Conservation (phyloP, 176 grass and related monocot genomes). For the Raddia guianensis region DNA sequence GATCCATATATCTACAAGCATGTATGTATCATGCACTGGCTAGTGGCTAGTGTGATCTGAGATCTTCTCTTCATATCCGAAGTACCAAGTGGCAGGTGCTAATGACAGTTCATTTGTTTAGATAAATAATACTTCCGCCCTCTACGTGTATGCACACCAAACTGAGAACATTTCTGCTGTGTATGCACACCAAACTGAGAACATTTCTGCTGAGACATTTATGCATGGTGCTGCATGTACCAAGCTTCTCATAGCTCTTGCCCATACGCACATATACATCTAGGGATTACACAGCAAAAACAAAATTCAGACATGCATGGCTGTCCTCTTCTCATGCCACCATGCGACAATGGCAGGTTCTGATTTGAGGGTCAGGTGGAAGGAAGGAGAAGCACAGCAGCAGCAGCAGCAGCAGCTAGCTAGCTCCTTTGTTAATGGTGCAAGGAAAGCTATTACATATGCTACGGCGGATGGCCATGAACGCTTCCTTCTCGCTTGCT, state of each 20-base stretch:
- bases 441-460: not conserved
- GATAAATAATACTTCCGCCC: too few relatives aligned
- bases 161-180: too few relatives aligned
- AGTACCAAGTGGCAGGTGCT: not conserved
- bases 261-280: not conserved
- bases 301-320: not conserved
- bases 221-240: not conserved
- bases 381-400: not conserved
- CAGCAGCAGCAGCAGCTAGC: not conserved
- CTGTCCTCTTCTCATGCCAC: not conserved
- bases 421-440: not conserved
- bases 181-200: too few relatives aligned
- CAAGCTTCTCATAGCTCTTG: not conserved
- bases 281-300: not conserved
- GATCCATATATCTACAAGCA: not conserved
- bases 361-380: not conserved
- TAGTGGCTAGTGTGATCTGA: conserved; percentile 18
- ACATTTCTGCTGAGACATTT: not conserved
- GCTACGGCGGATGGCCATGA: not conserved
- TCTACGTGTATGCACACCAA: too few relatives aligned
- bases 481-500: not conserved
- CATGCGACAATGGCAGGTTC: not conserved
- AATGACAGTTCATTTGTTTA: not conserved
- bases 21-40: not conserved
- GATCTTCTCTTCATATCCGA: not conserved